Base-by-base conservation (phyloP, 2,329 filamentous ascomycete genomes). In the Cercospora zeina region DNA sequence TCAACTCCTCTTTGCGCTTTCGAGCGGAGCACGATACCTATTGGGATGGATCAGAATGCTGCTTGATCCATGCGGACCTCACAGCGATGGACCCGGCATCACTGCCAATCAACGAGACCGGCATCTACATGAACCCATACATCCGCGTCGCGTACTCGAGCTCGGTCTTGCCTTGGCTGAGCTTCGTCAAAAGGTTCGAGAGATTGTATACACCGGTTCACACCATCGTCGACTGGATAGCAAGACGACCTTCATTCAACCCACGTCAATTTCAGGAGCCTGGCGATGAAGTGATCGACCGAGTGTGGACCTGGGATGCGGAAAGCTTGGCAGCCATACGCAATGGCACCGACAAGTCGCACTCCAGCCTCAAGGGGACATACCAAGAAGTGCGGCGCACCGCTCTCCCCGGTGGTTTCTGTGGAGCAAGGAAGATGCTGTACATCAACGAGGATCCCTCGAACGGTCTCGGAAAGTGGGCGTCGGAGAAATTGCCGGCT, bases 91-190 rank as follows among this genome's bases (percentile, higher is more conserved):
- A 73, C 65, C 21, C 71, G 68, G 39, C 33, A 53, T 56, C 65
- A 36, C 42, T 61, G n/a, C 36, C 58, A 30, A 21, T 50, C 51
- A 68, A 72, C 9, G 79, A 84, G 39, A 81, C 82, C 0, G 86
- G 84, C 1, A 86, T 90, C 56, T 91, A 85, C 71, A 84, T 91
- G 79, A 92, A 92, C 71, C 89, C 89, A 0, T 91, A 84, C 70
- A 83, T 92, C 47, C 84, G 89, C 16, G 87, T 90, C 4, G 86
- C 89, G 1, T 91, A 92, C 72, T 82, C 84, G 51, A 75, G 78
- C 31, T 71, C 72, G 3, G 84, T 85, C 0, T 79, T 89, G 8
- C 76, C 77, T 0, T 87, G 84, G 83, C 78, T 91, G 1, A 76
- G 79, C 1, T 75, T 86, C 30, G 83, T 84, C 4, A 83, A 84